Conservation (phyloP, 371 early-diverging fungal species). For the Zychaea mexicana region DNA sequence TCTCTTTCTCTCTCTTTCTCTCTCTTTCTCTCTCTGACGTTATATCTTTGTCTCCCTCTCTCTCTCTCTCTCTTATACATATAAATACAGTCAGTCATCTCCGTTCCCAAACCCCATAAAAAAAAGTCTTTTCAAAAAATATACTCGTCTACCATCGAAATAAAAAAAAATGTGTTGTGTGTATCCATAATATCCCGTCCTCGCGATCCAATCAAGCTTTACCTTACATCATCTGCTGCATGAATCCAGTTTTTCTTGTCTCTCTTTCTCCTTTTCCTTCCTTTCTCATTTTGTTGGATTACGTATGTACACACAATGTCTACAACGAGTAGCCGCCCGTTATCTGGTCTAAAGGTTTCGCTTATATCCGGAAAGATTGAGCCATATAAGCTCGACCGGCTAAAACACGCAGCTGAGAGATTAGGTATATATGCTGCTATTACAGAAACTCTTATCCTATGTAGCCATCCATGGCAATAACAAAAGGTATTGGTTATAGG, state of each 20-base stretch:
- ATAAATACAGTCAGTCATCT: neutral
- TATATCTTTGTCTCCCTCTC: neutral
- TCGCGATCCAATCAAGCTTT: too few relatives aligned
- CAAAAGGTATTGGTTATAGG: too few relatives aligned
- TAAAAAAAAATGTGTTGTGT: neutral
- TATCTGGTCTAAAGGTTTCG: neutral
- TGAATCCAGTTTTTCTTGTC: neutral
- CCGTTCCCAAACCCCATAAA: neutral
- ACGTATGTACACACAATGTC: neutral
- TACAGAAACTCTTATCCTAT: neutral
- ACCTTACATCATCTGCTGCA: too few relatives aligned
- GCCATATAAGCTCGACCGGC: neutral
- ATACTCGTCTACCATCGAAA: neutral
- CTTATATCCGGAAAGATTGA: neutral
- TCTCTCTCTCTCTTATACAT: neutral
- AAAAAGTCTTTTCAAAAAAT: neutral
- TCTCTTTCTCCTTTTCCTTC: neutral
- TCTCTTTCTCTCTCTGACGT: neutral
- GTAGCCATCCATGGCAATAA: too few relatives aligned
- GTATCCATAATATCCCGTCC: neutral
- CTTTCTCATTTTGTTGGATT: neutral
- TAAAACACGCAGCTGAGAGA: neutral
- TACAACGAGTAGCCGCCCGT: neutral
- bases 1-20: neutral
- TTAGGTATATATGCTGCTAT: neutral